phyloP scores from a whole-genome alignment of 192 early-diverging fungal species.

The Backusella circina region DNA sequence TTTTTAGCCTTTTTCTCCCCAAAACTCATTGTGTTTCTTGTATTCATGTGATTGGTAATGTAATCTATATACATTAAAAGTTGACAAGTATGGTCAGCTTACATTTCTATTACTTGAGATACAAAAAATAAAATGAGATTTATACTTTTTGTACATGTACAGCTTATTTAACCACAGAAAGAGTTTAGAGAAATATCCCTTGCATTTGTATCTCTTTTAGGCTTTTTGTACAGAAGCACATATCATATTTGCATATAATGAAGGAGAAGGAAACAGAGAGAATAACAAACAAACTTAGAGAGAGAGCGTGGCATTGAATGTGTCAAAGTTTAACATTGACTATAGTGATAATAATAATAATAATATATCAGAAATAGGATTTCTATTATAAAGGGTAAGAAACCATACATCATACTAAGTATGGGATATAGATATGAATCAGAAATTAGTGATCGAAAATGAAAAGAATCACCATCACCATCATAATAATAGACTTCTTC shows the following conservation, averaged over 20 bases:
- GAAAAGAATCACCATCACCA: background rate
- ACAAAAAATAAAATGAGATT: background rate
- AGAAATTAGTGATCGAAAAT: background rate
- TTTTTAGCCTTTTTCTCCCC: background rate
- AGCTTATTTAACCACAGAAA: background rate
- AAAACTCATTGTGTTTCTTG: background rate
- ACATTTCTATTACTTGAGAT: background rate
- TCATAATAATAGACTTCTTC: background rate
- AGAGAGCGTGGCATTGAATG: background rate
- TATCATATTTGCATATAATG: background rate
- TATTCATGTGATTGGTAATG: background rate
- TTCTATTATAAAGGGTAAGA: background rate
- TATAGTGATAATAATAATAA: background rate
- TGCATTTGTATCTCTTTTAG: background rate
- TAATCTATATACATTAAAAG: slow-evolving; percentile 1
- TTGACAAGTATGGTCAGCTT: background rate
- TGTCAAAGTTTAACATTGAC: background rate
- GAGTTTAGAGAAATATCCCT: background rate
- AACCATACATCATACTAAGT: background rate
- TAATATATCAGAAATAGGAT: background rate
- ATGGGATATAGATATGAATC: background rate
- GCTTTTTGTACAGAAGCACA: background rate
- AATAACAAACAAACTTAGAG: background rate
- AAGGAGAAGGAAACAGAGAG: background rate
- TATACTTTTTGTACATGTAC: background rate